A percentile compares a stretch with the other conserved stretches of the same genome.
These are phyloP conservation scores for Petunia hybrid DNA, from an alignment of 305 asterid species.

Conservation along the genomic window DNA sequence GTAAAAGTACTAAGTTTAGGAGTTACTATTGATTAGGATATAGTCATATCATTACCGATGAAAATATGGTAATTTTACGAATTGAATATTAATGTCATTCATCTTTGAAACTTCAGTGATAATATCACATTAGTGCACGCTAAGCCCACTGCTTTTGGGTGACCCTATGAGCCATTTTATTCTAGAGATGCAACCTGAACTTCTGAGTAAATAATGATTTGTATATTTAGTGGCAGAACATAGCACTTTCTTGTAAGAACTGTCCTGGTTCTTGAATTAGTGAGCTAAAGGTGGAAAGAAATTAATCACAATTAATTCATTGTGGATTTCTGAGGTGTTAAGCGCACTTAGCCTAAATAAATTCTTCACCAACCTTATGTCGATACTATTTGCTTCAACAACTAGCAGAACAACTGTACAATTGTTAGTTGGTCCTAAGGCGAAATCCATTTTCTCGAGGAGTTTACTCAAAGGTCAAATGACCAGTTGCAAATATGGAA, in stretches of 20 bases:
- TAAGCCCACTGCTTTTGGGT: slow-evolving; percentile 11
- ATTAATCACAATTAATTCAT: neutral
- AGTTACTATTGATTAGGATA: no score
- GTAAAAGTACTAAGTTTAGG: neutral
- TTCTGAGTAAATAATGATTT: neutral
- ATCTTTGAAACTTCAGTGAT: slow-evolving; percentile 1
- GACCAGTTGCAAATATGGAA: no score
- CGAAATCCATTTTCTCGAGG: no score
- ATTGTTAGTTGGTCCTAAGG: no score
- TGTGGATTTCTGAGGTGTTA: slow-evolving; percentile 27
- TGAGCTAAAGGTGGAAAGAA: slow-evolving; percentile 1
- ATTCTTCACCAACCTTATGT: neutral
- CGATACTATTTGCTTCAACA: neutral
- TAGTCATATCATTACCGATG: no score
- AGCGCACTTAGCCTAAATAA: neutral
- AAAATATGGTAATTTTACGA: neutral
- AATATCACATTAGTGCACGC: neutral
- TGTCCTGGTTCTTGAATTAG: neutral
- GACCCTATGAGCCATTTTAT: slow-evolving; percentile 2
- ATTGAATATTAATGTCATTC: neutral
- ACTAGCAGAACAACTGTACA: no score
- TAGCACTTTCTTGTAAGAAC: neutral
- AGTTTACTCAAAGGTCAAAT: no score
- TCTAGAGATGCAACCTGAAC: neutral
- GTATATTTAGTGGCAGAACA: neutral